Conservation (phyloP, 2,329 filamentous ascomycete species). For the Orbilia oligospora region DNA sequence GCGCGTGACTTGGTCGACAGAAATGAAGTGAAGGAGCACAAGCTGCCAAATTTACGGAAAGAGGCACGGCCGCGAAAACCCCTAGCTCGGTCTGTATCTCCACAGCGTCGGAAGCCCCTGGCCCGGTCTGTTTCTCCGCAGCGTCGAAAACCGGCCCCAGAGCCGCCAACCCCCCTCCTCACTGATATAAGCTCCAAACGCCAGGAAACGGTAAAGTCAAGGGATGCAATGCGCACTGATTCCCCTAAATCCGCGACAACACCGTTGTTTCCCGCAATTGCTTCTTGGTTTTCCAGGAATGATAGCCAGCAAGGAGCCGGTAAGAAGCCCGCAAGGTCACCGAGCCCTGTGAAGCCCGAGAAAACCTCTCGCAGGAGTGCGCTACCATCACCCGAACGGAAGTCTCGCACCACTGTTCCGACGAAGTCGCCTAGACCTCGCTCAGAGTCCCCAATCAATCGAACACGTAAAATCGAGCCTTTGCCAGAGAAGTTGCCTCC, state of each 20-base stretch:
- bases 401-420: background rate
- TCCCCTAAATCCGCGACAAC: constrained; percentile 22
- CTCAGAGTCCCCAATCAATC: constrained; percentile 36
- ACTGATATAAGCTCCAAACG: background rate
- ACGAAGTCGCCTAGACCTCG: constrained; percentile 17
- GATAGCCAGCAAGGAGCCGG: background rate
- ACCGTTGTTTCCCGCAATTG: constrained; percentile 30
- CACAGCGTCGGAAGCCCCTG: background rate
- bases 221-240: background rate
- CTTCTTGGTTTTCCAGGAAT: constrained; percentile 35
- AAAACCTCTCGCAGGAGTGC: background rate
- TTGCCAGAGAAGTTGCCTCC: constrained; percentile 6
- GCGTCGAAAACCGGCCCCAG: constrained; percentile 20
- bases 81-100: constrained; percentile 35
- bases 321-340: constrained; percentile 10
- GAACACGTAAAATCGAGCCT: background rate
- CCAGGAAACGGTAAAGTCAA: background rate
- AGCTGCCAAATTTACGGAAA: background rate
- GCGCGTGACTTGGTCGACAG: background rate
- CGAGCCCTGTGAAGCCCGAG: constrained; percentile 2
- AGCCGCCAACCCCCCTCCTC: background rate
- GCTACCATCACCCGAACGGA: background rate
- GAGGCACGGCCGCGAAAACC: background rate
- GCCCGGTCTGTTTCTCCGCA: constrained; percentile 42
- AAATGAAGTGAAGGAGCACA: background rate